Base-by-base conservation (phyloP, 2,329 filamentous ascomycete species). In the Pyrenophora seminiperda region DNA sequence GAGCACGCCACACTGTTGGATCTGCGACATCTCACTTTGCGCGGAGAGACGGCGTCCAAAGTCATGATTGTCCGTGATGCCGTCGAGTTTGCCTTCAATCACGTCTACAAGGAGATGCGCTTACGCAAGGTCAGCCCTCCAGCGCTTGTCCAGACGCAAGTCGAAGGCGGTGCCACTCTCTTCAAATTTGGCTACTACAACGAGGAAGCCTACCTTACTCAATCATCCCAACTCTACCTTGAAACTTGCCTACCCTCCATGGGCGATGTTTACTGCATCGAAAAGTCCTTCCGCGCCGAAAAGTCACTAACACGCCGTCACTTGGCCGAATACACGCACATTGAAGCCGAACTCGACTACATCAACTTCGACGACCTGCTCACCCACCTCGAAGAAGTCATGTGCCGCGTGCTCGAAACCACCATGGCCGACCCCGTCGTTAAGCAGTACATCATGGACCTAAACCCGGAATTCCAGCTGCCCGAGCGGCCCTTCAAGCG, bases 271-370 rank as follows among this genome's bases (percentile, higher is more conserved):
- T 99, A 95, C 83, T 97, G 93, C 73, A 93, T 99, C 67, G 92
- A 96, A 76, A 96, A 96, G 75, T 97, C 93, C 2, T 99, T 99
- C 87, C 92, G 94, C 55, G 94, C 94, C 11, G 94, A 99, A 77
- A 97, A 97, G 78, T 93, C 88, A 5, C 81, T 97, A 50, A 99
- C 94, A 41, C 89, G 94, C 55, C 90, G 94, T 68, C 94, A 99
- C 73, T 78, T 99, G 66, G 90, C 91, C 39, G 94, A 99, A 77
- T 99, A 97, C 79, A 96, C 92, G 1, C 94, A 99, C 78, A 84
- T 99, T 62, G 94, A 99, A 77, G 93, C 88, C 51, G 94, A 99
- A 75, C 82, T 99, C 53, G 94, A 97, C 79, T 97, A 94, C 73
- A 96, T 99, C 78, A 84, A 83, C 62, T 99, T 99, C 70, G 83